Conservation (phyloP, 306 rosid species). For the Heteromeles arbutifolia region DNA sequence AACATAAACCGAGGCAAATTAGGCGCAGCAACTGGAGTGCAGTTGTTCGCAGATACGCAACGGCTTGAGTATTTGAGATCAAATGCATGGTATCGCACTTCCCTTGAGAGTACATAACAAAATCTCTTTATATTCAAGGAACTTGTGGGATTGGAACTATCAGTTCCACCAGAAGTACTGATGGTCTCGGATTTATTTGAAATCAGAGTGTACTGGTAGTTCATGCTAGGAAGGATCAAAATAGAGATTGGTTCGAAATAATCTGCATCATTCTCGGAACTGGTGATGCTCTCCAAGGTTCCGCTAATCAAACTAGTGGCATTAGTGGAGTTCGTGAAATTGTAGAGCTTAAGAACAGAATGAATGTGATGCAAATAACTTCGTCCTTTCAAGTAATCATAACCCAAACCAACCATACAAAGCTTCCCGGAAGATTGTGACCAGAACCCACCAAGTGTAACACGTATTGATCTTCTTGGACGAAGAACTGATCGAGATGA, state of each 20-base stretch:
- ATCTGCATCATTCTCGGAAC: constrained; percentile 14
- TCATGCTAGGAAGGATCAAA: constrained; percentile 31
- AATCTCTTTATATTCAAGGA: constrained; percentile 6
- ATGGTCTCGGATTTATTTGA: constrained; percentile 6
- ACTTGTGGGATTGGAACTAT: constrained; percentile 6
- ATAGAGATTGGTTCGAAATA: constrained; percentile 38
- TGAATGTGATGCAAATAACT: constrained; percentile 14
- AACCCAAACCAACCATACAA: constrained; percentile 46
- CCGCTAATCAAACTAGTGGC: constrained; percentile 44
- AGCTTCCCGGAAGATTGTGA: constrained; percentile 42
- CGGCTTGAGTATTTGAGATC: constrained; percentile 32
- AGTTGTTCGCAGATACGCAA: constrained; percentile 36
- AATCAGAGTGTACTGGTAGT: constrained; percentile 33
- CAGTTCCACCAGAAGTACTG: constrained; percentile 5
- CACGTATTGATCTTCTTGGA: neutral
- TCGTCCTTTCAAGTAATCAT: neutral
- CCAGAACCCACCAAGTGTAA: constrained; percentile 51
- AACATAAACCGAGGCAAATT: constrained; percentile 24
- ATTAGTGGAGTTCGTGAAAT: constrained; percentile 25
- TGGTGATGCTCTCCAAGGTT: constrained; percentile 40
- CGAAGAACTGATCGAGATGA: neutral
- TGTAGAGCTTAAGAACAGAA: constrained; percentile 41
- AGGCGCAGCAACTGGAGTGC: constrained; percentile 33
- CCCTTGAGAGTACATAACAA: constrained; percentile 24
- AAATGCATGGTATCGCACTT: neutral